Percentiles rank a stretch among this genome's conserved stretches.
Conservation (phyloP, 179 eudicot genomes). For the Patellifolia procumbens region DNA sequence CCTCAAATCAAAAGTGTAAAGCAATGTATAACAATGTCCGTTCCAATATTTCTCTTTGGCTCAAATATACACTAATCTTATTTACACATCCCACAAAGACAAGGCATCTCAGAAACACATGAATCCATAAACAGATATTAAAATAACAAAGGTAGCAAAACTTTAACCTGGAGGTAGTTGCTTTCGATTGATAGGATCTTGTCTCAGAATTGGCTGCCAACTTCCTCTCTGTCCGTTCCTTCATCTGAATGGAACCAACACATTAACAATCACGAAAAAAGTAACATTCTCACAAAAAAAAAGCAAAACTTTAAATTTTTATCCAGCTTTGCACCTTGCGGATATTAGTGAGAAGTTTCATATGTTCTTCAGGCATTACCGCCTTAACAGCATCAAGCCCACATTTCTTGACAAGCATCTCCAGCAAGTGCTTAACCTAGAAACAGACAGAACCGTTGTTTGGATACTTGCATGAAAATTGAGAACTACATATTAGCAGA, state of each 20-base stretch:
- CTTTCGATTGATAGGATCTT: slow-evolving; percentile 66
- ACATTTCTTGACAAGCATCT: slow-evolving; percentile 94
- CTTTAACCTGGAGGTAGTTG: slow-evolving; percentile 77
- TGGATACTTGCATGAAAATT: not conserved
- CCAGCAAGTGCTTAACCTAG: slow-evolving; percentile 81
- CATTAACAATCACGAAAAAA: slow-evolving; percentile 13
- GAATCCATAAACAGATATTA: not conserved
- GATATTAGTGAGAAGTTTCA: slow-evolving; percentile 94
- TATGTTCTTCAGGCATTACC: slow-evolving; percentile 95
- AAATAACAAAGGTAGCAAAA: slow-evolving; percentile 1
- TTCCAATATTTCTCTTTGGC: not conserved
- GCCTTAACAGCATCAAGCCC: slow-evolving; percentile 91
- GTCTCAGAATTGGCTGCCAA: slow-evolving; percentile 53
- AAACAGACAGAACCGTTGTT: slow-evolving; percentile 13
- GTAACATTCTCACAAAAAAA: not conserved
- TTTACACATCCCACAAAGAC: not conserved
- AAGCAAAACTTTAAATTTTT: not conserved
- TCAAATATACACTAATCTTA: not conserved
- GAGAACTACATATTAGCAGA: not conserved
- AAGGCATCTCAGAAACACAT: not conserved
- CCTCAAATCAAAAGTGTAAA: not conserved
- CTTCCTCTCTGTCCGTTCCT: slow-evolving; percentile 74
- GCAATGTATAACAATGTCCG: no score
- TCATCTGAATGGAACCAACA: slow-evolving; percentile 42
- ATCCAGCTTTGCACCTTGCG: slow-evolving; percentile 60